Evolutionary conservation across 2,329 filamentous ascomycete species (phyloP).

Genomic region (Helicocarpus griseus): DNA sequence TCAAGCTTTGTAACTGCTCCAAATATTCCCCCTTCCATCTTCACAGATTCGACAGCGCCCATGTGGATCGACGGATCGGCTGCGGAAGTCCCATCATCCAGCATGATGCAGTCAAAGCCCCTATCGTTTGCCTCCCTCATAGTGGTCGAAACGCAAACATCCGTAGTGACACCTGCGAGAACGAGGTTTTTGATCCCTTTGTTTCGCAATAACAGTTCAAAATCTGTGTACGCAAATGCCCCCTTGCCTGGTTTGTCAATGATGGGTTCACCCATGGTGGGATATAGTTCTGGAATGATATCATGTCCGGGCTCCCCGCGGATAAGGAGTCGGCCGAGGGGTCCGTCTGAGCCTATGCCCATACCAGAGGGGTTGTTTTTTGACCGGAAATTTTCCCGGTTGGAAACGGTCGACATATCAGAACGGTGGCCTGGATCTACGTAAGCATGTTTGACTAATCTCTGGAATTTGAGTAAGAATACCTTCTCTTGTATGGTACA

Average conservation of each 20-base stretch:
- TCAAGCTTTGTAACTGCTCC: constrained; percentile 30
- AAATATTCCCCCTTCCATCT: constrained; percentile 40
- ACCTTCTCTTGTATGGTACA: constrained; percentile 40
- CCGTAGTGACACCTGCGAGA: constrained; percentile 46
- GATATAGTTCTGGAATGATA: constrained; percentile 45
- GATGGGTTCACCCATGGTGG: constrained; percentile 38
- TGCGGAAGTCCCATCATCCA: constrained; percentile 41
- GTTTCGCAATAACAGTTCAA: constrained; percentile 42
- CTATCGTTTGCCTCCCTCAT: constrained; percentile 48
- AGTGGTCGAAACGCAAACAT: constrained; percentile 47
- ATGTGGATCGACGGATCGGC: constrained; percentile 32
- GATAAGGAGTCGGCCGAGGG: constrained; percentile 49
- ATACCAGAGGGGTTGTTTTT: constrained; percentile 41
- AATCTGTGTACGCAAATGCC: constrained; percentile 46
- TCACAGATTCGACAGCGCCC: constrained; percentile 34
- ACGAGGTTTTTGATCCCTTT: constrained; percentile 45
- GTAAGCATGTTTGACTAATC: not conserved
- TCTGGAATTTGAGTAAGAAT: constrained; percentile 5
- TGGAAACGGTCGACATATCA: constrained; percentile 47
- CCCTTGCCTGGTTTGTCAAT: constrained; percentile 48
- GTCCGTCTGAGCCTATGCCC: constrained; percentile 45
- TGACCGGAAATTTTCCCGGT: constrained; percentile 45
- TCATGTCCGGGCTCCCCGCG: constrained; percentile 50
- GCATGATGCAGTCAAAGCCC: constrained; percentile 44
- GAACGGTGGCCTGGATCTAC: constrained; percentile 34